These are phyloP conservation scores for Silene coronaria DNA, from an alignment of 179 eudicot genomes.

Conservation along the genomic window DNA sequence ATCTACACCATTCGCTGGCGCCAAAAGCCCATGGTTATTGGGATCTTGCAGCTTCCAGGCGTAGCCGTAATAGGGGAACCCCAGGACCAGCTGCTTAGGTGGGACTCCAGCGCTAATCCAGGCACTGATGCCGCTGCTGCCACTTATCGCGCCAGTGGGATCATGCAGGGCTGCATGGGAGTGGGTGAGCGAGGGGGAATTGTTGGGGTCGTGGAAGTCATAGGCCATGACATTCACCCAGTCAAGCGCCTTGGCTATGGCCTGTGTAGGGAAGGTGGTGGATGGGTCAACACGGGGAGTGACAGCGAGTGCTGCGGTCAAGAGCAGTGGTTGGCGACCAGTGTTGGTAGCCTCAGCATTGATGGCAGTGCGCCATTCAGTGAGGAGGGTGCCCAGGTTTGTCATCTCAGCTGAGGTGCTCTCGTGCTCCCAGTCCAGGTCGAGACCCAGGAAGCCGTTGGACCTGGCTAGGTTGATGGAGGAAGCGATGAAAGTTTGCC, in stretches of 20 bases:
- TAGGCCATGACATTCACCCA: slow-evolving; percentile 74
- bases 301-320: slow-evolving; percentile 52
- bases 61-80: slow-evolving; percentile 68
- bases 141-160: slow-evolving; percentile 43
- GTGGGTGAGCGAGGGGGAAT: slow-evolving; percentile 28
- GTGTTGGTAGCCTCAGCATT: slow-evolving; percentile 34
- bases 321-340: slow-evolving; percentile 25
- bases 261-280: slow-evolving; percentile 31
- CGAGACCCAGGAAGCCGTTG: slow-evolving; percentile 57
- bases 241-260: slow-evolving; percentile 44
- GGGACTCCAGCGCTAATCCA: slow-evolving; percentile 62
- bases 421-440: slow-evolving; percentile 79
- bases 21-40: slow-evolving; percentile 34
- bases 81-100: slow-evolving; percentile 43
- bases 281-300: slow-evolving; percentile 25
- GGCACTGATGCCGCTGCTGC: slow-evolving; percentile 55
- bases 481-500: slow-evolving; percentile 54
- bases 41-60: slow-evolving; percentile 57
- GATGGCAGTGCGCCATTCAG: slow-evolving; percentile 59
- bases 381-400: slow-evolving; percentile 34
- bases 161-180: slow-evolving; percentile 50
- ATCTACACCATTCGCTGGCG: slow-evolving; percentile 34
- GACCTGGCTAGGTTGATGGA: slow-evolving; percentile 52
- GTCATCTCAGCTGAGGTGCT: slow-evolving; percentile 41
- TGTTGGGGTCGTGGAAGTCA: slow-evolving; percentile 49